Evolutionary conservation across 1,139 yeast species (phyloP), one percentile per base, ranked within the genome.

Genomic region (Kodamaea derodonti): DNA sequence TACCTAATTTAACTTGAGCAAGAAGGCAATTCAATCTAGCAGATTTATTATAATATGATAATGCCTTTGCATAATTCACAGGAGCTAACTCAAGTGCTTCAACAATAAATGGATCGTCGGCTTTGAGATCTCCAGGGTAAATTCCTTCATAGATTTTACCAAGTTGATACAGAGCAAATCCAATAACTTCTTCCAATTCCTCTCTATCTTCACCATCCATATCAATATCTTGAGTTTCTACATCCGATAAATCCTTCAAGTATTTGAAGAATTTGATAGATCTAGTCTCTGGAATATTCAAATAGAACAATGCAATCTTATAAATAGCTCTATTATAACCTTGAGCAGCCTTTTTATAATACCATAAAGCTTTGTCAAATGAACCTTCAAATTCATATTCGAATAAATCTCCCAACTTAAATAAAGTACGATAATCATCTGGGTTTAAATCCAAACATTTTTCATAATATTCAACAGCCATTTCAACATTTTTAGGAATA

Each of bases 1-100:
- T 78, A 3, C 97, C 98, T 31, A 92, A 66, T 45, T 86, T 79
- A 51, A 84, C 88, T 56, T 87, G 95, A 0, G 97, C 85, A 28
- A 87, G 78, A 9, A 90, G 67, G 51, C 90, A 84, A 29, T 81
- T 79, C 41, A 80, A 65, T 47, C 78, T 75, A 5, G 97, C 95
- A 3, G 96, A 85, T 41, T 77, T 77, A 48, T 82, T 72, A 59
- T 82, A 92, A 48, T 76, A 76, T 27, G 79, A 69, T 37, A 87
- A 64, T 7, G 96, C 80, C 46, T 71, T 72, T n/a, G 72, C 59
- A 36, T 75, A 74, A 54, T 82, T 69, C 14, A 67, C 72, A 1
- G 75, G 74, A 0, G 70, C 67, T 33, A 56, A 42, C 45, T 61
- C 62, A 37, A 66, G 53, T 11, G 69, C 54, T 41, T 56, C 52